Base-by-base conservation (phyloP, 805 yeast genomes). In the Candida dajiaensis region DNA sequence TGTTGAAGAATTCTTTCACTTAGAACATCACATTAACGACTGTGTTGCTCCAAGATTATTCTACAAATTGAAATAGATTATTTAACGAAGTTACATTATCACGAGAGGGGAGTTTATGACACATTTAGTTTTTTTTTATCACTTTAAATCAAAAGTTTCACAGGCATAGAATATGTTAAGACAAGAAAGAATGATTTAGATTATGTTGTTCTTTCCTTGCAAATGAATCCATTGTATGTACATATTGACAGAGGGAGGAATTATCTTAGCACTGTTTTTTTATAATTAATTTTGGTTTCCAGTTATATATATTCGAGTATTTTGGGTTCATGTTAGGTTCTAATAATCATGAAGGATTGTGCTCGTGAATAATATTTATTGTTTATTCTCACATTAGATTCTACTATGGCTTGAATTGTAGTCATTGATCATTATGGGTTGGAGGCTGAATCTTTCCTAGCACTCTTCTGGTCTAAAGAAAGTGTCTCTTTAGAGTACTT, bases 1-100 rank as follows among this genome's bases (percentile, higher is more conserved):
- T 77, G 85, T 92, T 52, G 98, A 92, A 72, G 99, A 92, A 72
- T 92, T 86, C 70, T 92, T 92, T 89, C 98, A 94, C 72, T 77
- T 90, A 67, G 89, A 89, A 69, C 97, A 92, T 71, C 88, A 95
- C 74, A 59, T 90, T 61, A 89, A 88, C 71, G 94, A 87, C 67
- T 81, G 95, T 74, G 89, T 84, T 66, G 89, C 95, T 53, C 96
- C 96, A 71, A 84, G 81, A 69, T 75, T 90, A 68, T 88, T 90
- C 76, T 72, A 79, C 75, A 86, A 84, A 72, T 81, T 89, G 71
- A 88, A 87, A 71, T 89, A 80, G 52, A 43, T 33, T 23, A 18
- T 21, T 16, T 33, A 33, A 33, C 20, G 36, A 33, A 33, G 36
- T 33, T 28, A 33, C 18, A 33, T 9, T 33, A 33, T 33, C 36